Evolutionary conservation across 208 protist species (phyloP).

Genomic region (Acanthamoeba sp.): DNA sequence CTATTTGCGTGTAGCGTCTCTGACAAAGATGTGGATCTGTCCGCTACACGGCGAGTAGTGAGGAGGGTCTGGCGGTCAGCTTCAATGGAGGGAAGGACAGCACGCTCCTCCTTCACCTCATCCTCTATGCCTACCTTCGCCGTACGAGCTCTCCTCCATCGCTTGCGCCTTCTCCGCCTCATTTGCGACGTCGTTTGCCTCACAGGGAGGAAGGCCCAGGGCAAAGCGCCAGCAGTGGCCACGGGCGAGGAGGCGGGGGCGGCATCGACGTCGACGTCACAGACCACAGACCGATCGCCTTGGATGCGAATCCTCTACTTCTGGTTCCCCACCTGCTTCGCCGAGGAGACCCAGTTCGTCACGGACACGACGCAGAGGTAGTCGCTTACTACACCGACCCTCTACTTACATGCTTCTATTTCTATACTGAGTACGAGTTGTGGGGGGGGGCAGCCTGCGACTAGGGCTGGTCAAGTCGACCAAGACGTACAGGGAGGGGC

Average conservation of each 20-base stretch:
- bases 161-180: too few species aligned
- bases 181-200: too few species aligned
- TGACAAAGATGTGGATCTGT: not conserved
- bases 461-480: conserved; percentile 37
- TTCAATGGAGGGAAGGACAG: conserved; percentile 86
- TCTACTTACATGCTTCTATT: not conserved
- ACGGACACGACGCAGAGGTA: not conserved
- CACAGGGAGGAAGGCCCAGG: not conserved
- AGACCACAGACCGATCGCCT: not conserved
- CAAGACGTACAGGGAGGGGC: conserved; percentile 12
- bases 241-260: not conserved
- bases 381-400: too few species aligned
- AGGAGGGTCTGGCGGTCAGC: conserved; percentile 76
- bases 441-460: not conserved
- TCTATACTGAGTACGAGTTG: not conserved
- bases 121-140: conserved; percentile 37
- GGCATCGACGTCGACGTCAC: not conserved
- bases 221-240: not conserved
- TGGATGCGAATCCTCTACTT: conserved; percentile 65
- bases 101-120: conserved; percentile 80
- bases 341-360: conserved; percentile 56
- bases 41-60: not conserved
- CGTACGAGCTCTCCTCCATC: not conserved
- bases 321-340: not conserved
- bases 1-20: not conserved